Evolutionary conservation across 2,329 filamentous ascomycete genomes (phyloP).

Genomic region (Colletotrichum eleusines): DNA sequence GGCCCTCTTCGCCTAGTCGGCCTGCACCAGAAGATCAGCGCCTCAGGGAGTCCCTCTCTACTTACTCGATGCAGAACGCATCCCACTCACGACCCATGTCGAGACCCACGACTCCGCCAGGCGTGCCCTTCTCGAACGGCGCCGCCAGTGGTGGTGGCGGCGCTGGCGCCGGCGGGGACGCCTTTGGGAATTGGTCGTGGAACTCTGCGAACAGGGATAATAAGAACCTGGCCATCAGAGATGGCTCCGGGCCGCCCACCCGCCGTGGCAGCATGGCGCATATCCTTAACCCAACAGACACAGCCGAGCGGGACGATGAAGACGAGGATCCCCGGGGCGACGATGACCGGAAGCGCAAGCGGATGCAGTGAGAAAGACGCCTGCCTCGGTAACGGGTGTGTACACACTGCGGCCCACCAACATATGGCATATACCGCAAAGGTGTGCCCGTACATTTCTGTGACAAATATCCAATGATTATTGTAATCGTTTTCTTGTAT

Average conservation of each 20-base stretch:
- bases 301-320: conserved; percentile 66
- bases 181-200: conserved; percentile 70
- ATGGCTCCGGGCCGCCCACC: conserved; percentile 68
- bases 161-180: conserved; percentile 52
- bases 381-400: not conserved
- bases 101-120: conserved; percentile 66
- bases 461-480: conserved; percentile 27
- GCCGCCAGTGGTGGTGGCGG: not conserved
- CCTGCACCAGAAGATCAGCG: conserved; percentile 65
- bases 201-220: conserved; percentile 63
- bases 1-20: conserved; percentile 68
- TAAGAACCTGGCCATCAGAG: conserved; percentile 63
- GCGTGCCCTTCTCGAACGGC: conserved; percentile 64
- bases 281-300: conserved; percentile 71
- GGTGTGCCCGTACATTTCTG: conserved; percentile 32
- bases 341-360: conserved; percentile 72
- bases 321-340: conserved; percentile 68
- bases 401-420: not conserved
- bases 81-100: conserved; percentile 60
- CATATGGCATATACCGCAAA: not conserved
- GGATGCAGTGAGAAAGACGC: conserved; percentile 59
- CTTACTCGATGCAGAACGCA: conserved; percentile 63
- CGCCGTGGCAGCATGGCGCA: conserved; percentile 72
- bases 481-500: conserved; percentile 27
- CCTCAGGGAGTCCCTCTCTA: conserved; percentile 67